Evolutionary conservation across 2,329 filamentous ascomycete genomes (phyloP).

Genomic region (Geosmithia morbida): DNA sequence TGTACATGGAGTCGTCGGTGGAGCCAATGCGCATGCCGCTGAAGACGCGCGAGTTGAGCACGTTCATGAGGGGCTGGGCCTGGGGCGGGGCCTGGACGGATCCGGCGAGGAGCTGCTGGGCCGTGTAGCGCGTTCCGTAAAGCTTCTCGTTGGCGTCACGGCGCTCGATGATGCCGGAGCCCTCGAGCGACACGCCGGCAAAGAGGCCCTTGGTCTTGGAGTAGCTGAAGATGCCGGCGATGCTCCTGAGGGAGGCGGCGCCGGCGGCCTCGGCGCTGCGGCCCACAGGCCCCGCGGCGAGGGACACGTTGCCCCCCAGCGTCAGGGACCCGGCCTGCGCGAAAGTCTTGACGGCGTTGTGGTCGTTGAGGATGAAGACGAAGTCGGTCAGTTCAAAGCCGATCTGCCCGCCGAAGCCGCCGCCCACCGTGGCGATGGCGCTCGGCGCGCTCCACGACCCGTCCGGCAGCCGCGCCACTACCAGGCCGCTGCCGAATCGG

Average conservation of each 20-base stretch:
- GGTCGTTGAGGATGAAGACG: slow-evolving; percentile 95
- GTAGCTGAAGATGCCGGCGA: slow-evolving; percentile 91
- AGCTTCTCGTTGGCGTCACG: slow-evolving; percentile 96
- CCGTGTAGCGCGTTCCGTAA: slow-evolving; percentile 72
- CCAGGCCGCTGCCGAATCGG: slow-evolving; percentile 68
- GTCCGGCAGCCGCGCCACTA: slow-evolving; percentile 65
- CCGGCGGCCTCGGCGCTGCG: slow-evolving; percentile 93
- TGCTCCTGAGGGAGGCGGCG: slow-evolving; percentile 75
- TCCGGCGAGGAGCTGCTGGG: slow-evolving; percentile 68
- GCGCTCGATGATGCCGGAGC: slow-evolving; percentile 82
- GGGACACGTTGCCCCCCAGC: slow-evolving; percentile 87
- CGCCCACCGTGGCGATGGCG: slow-evolving; percentile 68
- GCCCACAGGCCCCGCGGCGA: slow-evolving; percentile 86
- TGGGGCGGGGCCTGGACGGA: slow-evolving; percentile 64
- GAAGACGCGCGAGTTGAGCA: slow-evolving; percentile 78
- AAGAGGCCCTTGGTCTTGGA: slow-evolving; percentile 97
- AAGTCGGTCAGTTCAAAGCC: slow-evolving; percentile 86
- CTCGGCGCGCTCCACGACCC: slow-evolving; percentile 71
- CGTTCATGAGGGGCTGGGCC: slow-evolving; percentile 68
- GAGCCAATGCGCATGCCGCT: slow-evolving; percentile 40
- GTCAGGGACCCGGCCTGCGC: slow-evolving; percentile 85
- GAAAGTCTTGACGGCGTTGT: slow-evolving; percentile 79
- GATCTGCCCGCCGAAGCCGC: slow-evolving; percentile 74
- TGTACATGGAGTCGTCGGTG: slow-evolving; percentile 63
- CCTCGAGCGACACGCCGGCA: slow-evolving; percentile 87